Base-by-base conservation (phyloP, 495 filamentous ascomycete species). In the Haplographium delicatum region DNA sequence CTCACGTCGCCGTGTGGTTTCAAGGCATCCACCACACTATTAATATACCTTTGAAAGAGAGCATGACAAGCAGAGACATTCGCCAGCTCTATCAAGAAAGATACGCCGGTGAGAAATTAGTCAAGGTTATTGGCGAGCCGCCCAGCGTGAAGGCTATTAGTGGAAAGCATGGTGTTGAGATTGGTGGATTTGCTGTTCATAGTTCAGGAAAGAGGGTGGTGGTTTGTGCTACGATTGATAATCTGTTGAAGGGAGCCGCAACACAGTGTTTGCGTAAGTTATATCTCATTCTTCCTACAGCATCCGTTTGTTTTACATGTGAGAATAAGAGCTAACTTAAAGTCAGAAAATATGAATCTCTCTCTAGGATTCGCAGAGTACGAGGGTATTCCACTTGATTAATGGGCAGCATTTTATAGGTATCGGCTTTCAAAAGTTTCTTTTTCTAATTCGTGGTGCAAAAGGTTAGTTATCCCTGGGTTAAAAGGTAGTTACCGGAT, bases 1-100 rank as follows among this genome's bases (percentile, higher is more conserved):
- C 93, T 27, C 93, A 98, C 65, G 93, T 98, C 16, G 91, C 91
- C 15, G 80, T 86, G 20, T 97, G 93, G 93, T 98, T 98, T 80
- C 89, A 94, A 67, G 93, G 93, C 44, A 98, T 98, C 59, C 85
- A 82, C 56, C 91, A 95, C 69, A 86, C 90, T 28, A 91, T 96
- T 67, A 86, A 78, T 66, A 88, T 97, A 31, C 93, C 93, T 13
- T 75, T 96, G 13, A 82, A 83, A 56, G 75, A 88, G 64, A 74
- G 80, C 53, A 89, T 96, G 85, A 86, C 82, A 6, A 87, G 85
- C 24, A 84, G 93, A 35, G 93, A 98, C 65, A 89, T 98, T 62
- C 80, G 93, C 53, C 88, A 95, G 63, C 72, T 97, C 46, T 98
- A 94, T 74, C 90, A 96, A 67, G 93, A 98, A 50, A 79, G 93